Evolutionary conservation across 1,139 yeast genomes (phyloP), one percentile per base, ranked within the genome.

Genomic region (Starmera stellimalicola): DNA sequence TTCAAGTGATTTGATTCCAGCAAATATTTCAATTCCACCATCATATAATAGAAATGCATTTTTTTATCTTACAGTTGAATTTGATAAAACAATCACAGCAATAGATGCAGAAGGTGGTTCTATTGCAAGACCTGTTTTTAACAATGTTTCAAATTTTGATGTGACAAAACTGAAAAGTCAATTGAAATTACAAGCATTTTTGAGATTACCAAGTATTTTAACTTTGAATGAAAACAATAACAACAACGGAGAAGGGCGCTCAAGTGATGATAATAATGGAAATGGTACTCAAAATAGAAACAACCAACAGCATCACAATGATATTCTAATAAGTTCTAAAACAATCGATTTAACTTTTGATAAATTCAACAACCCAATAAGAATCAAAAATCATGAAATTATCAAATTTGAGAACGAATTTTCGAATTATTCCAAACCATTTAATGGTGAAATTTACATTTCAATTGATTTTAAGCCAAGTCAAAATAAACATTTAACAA

Each of bases 91-190:
- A 34, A 91, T 83, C 38, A 73, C 85, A 38, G 73, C 84, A n/a
- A 70, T 84, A 35, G 93, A 84, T 45, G 88, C 94, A 4, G 75
- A 75, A 30, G 67, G 73, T 39, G 94, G 94, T 12, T 70, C 85
- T 0, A 62, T 77, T 38, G 66, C 69, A 18, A 55, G 62, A 34
- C 84, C 88, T 3, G 64, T 65, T 16, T 91, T 95, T 77, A 88
- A 87, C 55, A 83, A 82, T 47, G 87, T 84, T 16, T 83, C 94
- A 10, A 77, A 88, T 8, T 91, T 91, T 54, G 98, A 91, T 66
- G 94, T 88, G 18, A 79, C 94, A 10, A 73, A 84, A 43, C 60
- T 46, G 54, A 57, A 57, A 52, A 76, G 65, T 50, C 73, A 58
- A 34, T 54, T 77, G 37, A 77, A 73, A 44, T 63, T 85, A 36